A percentile compares a stretch with the other conserved stretches of the same genome.
phyloP scores from a whole-genome alignment of 2,329 filamentous ascomycete genomes.

The Talaromyces piceae region DNA sequence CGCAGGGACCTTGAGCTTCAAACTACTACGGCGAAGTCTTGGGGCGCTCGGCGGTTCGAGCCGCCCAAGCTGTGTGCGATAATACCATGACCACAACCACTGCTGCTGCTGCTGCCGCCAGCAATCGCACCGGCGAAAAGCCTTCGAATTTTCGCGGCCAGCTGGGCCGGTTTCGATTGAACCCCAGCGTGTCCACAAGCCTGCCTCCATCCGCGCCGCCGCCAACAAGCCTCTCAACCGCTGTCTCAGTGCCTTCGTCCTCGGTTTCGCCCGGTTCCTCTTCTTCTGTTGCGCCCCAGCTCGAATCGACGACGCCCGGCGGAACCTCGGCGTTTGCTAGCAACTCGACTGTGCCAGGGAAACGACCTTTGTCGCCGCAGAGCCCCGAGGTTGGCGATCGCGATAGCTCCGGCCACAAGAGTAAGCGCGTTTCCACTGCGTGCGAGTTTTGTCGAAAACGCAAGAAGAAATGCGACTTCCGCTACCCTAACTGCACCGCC shows the following conservation, averaged over 20 bases:
- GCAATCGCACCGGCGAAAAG: slow-evolving; percentile 7
- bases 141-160: slow-evolving; percentile 20
- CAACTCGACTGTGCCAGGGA: slow-evolving; percentile 8
- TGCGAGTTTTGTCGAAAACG: slow-evolving; percentile 35
- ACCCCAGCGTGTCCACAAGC: slow-evolving; percentile 7
- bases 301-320: not conserved
- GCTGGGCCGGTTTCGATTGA: slow-evolving; percentile 27
- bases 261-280: not conserved
- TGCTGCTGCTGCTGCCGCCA: slow-evolving; percentile 2
- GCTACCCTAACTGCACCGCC: slow-evolving; percentile 34
- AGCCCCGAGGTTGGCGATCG: slow-evolving; percentile 12
- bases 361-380: slow-evolving; percentile 6
- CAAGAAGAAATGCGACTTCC: slow-evolving; percentile 37
- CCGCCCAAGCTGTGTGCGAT: not conserved
- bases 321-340: slow-evolving; percentile 1
- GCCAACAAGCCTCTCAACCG: slow-evolving; percentile 2
- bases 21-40: too few relatives aligned
- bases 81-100: slow-evolving; percentile 2
- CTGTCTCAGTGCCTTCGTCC: not conserved
- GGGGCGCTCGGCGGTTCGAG: not conserved
- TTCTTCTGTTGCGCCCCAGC: not conserved
- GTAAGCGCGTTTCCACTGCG: slow-evolving; percentile 32
- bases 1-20: not conserved
- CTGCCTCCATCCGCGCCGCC: slow-evolving; percentile 8
- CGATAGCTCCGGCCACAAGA: slow-evolving; percentile 13